A percentile compares a stretch with the other conserved stretches of the same genome.
These are phyloP conservation scores for Verticillium tricorpus DNA, from an alignment of 2,329 filamentous ascomycete genomes.

Conservation along the genomic window DNA sequence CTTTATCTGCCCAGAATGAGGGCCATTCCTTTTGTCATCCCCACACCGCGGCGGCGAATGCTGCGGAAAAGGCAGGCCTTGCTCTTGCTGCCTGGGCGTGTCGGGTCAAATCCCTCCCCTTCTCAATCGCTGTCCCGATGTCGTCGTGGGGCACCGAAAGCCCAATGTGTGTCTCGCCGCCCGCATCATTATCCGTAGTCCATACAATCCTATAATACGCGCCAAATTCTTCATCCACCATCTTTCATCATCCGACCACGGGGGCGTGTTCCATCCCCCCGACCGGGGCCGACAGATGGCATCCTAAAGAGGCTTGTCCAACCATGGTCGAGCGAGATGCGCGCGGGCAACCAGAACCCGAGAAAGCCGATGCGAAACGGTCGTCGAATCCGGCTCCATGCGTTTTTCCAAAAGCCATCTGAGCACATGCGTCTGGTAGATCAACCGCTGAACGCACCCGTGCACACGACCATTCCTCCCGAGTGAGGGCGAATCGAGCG, in stretches of 20 bases:
- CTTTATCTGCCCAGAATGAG: background rate
- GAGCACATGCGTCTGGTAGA: background rate
- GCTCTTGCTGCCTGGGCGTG: background rate
- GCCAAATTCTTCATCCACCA: background rate
- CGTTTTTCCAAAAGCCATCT: background rate
- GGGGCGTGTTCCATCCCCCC: background rate
- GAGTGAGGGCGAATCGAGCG: background rate
- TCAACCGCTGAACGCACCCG: background rate
- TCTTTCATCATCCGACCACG: background rate
- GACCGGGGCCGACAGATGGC: background rate
- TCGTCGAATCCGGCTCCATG: background rate
- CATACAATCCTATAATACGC: conserved; percentile 2
- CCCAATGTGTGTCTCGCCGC: background rate
- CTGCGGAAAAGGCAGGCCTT: background rate
- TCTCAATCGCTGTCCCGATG: background rate
- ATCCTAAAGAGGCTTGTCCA: conserved; percentile 5
- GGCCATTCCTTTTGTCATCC: background rate
- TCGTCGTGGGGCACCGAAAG: background rate
- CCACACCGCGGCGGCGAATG: background rate
- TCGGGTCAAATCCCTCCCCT: background rate
- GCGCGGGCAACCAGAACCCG: background rate
- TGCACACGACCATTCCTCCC: too few relatives aligned
- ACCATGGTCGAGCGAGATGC: background rate
- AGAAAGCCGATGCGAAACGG: background rate
- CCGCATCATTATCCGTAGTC: conserved; percentile 2